Evolutionary conservation across 768 basidiomycete genomes (phyloP), one percentile per base, ranked within the genome.

Genomic region (Crepidotus variabilis): DNA sequence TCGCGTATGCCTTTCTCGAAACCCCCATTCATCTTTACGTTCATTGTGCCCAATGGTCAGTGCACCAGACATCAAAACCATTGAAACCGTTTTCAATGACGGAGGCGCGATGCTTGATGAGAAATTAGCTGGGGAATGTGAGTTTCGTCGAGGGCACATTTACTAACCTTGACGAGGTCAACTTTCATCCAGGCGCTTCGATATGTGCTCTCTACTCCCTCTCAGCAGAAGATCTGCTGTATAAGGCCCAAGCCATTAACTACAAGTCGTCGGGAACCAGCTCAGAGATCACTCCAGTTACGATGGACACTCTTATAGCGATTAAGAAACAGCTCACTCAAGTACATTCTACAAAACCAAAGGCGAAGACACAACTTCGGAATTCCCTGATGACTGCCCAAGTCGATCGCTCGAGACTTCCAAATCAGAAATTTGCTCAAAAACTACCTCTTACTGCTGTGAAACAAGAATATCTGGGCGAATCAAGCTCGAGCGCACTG

Each of bases 241-340:
- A 75, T 69, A 91, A 90, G 67, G 84, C 86, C 77, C 86, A 92
- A 65, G 87, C 87, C 3, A 54, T 72, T 66, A 74, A 76, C 63
- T 74, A 76, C 59, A 71, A 58, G 5, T 53, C 71, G 3, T 70
- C 72, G 24, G 59, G 69, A 2, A 72, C 72, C 2, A 65, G 64
- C 20, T 75, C 76, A 1, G 71, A 73, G 52, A 70, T 73, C 33
- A 64, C 69, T 0, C 65, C 72, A 6, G 71, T 82, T 43, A 76
- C 76, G 21, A 71, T 79, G 57, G 84, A 88, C 54, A 78, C 81
- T 2, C 68, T 78, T 49, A 63, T 64, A 52, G 73, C 78, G 14
- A 72, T 86, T 23, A 78, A 78, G 47, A 75, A 75, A 11, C 70
- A 71, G 55, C 72, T 87, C 11, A 78, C 82, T 60, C 78, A 81